Base-by-base conservation (phyloP, 1,284 basidiomycete genomes). In the Microbotryum scabiosae region DNA sequence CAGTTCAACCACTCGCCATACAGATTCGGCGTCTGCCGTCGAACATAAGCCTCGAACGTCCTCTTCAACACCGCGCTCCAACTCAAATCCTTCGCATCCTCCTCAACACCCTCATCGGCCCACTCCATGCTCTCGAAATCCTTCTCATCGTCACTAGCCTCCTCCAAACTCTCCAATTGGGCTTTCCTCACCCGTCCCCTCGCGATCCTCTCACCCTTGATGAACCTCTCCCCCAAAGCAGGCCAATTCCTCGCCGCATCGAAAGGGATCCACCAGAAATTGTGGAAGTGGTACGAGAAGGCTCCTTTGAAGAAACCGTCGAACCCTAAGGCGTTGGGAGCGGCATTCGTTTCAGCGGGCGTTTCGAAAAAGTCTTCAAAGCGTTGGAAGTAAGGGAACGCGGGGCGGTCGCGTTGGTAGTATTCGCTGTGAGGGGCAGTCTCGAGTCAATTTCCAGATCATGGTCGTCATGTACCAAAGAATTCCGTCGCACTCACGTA, bases 31-130 rank as follows among this genome's bases (percentile, higher is more conserved):
- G 81, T 77, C 76, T 94, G 91, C 21, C 86, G 88, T 50, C 91
- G 82, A 60, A 94, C 73, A 75, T 88, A 94, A 32, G 84, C 81
- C 77, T 96, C 91, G 71, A 93, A 94, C 50, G 88, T 91, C 71
- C 91, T 80, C 78, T 96, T 96, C 64, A 94, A 75, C 41, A 93
- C 88, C 8, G 90, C 86, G 26, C 86, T 81, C 91, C 91, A 96
- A 71, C 87, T 84, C 66, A 94, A 77, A 74, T 96, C 92, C 53
- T 84, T 79, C 73, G 84, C 82, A 64, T 71, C 70, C 25, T 70
- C 49, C 61, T 71, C 62, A 32, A 64, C 66, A 10, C 62, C 44
- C 26, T 63, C 64, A 41, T 63, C 56, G 14, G 56, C 54, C 52
- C 66, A 64, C 14, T 68, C 66, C 18, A 60, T 54, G 21, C 57